phyloP scores from a whole-genome alignment of 352 stramenopile genomes.

The Ophiocytium majus region DNA sequence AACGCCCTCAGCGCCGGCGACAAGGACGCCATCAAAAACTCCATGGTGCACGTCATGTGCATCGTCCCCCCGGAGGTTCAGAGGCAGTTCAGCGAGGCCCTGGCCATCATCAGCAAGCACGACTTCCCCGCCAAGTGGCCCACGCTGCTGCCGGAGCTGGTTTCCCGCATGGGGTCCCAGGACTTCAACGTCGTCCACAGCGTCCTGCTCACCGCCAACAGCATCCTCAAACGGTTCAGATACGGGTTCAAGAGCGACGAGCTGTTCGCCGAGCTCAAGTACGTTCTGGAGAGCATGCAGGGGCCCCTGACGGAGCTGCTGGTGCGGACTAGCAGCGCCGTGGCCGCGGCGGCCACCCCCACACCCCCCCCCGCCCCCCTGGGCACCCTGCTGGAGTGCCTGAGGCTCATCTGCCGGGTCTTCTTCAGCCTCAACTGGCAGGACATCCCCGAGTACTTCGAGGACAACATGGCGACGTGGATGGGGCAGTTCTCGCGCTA shows the following conservation, averaged over 20 bases:
- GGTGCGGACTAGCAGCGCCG: constrained; percentile 26
- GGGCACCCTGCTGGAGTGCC: constrained; percentile 67
- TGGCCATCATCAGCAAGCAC: constrained; percentile 91
- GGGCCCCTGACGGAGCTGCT: constrained; percentile 70
- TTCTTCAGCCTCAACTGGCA: constrained; percentile 98
- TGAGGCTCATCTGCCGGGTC: constrained; percentile 90
- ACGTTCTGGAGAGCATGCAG: constrained; percentile 26
- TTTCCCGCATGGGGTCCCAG: constrained; percentile 65
- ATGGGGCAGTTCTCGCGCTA: constrained; percentile 92
- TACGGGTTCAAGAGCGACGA: constrained; percentile 92
- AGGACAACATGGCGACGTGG: constrained; percentile 95
- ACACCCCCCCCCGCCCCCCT: constrained; percentile 65
- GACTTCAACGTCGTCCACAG: constrained; percentile 62
- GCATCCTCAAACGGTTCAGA: constrained; percentile 95
- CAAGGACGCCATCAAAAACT: constrained; percentile 88
- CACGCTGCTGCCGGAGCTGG: constrained; percentile 86
- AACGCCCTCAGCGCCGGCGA: constrained; percentile 73
- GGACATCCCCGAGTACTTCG: constrained; percentile 97
- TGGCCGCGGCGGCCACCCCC: constrained; percentile 58
- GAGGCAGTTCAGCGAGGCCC: constrained; percentile 81
- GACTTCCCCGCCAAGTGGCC: constrained; percentile 97
- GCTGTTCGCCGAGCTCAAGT: constrained; percentile 83
- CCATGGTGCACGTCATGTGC: constrained; percentile 99
- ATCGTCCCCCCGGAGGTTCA: constrained; percentile 76
- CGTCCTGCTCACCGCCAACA: constrained; percentile 95